Percentiles rank a stretch among this genome's conserved stretches.
These are phyloP conservation scores for Vanilla planifolia DNA, from an alignment of 106 monocot species.

Conservation along the genomic window DNA sequence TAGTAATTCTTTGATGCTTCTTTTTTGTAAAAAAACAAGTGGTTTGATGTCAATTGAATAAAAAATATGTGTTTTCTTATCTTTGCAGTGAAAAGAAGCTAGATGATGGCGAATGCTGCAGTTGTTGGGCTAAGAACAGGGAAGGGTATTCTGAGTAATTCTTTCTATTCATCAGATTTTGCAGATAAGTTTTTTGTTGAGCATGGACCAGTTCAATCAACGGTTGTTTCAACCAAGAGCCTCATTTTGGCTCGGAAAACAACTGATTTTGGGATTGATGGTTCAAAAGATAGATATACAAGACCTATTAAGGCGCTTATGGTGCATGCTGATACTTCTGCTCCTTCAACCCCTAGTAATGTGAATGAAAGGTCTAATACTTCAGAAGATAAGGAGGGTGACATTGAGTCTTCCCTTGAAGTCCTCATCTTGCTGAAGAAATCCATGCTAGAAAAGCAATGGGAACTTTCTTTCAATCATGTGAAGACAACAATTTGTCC, in stretches of 20 bases:
- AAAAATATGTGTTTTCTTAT: background rate
- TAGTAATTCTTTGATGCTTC: no score
- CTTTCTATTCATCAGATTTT: constrained; percentile 64
- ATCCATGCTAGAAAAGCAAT: constrained; percentile 97
- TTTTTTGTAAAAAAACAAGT: no score
- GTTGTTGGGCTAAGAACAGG: constrained; percentile 72
- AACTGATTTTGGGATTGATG: constrained; percentile 37
- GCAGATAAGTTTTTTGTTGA: constrained; percentile 49
- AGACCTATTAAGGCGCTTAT: constrained; percentile 50
- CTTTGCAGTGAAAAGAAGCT: constrained; percentile 1
- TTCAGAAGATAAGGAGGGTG: constrained; percentile 21
- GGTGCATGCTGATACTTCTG: constrained; percentile 31
- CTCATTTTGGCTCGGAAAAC: constrained; percentile 33
- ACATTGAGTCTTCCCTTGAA: constrained; percentile 73
- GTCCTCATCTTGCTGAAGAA: constrained; percentile 76
- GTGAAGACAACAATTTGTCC: constrained; percentile 6
- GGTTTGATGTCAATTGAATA: no score
- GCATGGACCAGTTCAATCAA: constrained; percentile 27
- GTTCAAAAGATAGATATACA: constrained; percentile 28
- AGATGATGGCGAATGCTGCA: constrained; percentile 67
- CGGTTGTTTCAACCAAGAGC: constrained; percentile 21
- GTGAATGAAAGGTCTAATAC: constrained; percentile 20
- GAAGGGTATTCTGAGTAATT: constrained; percentile 66
- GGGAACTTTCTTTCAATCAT: constrained; percentile 62
- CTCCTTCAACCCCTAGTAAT: constrained; percentile 20